phyloP scores from a whole-genome alignment of 345 rosid genomes.

The Balakata baccata region DNA sequence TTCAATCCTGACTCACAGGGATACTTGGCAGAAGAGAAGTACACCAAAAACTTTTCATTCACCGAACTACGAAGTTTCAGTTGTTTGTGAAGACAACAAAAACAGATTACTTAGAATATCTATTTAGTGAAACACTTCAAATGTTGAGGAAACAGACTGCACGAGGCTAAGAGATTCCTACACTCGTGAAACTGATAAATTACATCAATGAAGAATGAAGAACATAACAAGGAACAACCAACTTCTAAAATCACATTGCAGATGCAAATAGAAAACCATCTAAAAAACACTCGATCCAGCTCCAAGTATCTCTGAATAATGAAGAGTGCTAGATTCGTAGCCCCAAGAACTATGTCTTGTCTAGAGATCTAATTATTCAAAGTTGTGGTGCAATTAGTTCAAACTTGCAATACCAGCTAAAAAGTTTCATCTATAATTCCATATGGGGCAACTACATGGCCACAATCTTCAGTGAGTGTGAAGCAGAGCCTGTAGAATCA shows the following conservation, averaged over 20 bases:
- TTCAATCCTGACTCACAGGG: not conserved
- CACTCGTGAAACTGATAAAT: not conserved
- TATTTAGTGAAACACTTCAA: not conserved
- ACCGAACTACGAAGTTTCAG: not conserved
- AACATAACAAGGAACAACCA: not conserved
- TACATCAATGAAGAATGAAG: not conserved
- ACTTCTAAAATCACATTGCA: not conserved
- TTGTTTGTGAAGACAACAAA: not conserved
- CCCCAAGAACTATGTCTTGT: not conserved
- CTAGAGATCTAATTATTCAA: not conserved
- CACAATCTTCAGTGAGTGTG: not conserved
- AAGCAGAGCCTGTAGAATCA: not conserved
- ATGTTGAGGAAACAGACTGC: not conserved
- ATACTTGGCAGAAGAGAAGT: not conserved
- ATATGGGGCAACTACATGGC: not conserved
- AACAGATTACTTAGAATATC: not conserved
- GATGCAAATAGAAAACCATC: not conserved
- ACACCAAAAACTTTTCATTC: not conserved
- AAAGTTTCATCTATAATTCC: not conserved
- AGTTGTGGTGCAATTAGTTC: not conserved
- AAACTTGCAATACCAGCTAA: not conserved
- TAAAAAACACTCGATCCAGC: not conserved
- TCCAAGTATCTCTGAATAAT: not conserved
- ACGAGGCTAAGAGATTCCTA: not conserved
- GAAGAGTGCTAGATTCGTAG: not conserved